Conservation (phyloP, 2,329 filamentous ascomycete species). For the Diplocarpon rosae region DNA sequence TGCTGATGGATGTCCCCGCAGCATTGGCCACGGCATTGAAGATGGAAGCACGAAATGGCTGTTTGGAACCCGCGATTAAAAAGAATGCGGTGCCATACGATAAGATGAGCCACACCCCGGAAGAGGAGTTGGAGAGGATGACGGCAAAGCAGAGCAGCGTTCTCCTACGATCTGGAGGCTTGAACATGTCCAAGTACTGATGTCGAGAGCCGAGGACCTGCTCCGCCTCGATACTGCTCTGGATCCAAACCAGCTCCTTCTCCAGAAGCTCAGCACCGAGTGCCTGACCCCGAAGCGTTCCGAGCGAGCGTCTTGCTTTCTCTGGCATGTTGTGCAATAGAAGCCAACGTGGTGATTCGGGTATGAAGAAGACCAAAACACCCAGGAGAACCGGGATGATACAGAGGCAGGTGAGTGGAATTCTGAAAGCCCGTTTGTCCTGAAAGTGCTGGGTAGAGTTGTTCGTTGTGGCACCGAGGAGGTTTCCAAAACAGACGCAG, state of each 20-base stretch:
- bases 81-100: constrained; percentile 25
- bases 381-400: neutral
- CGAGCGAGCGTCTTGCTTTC: neutral
- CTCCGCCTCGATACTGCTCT: neutral
- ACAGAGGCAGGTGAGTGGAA: neutral
- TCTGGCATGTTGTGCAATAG: neutral
- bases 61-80: constrained; percentile 8
- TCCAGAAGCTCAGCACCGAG: neutral
- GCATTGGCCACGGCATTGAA: neutral
- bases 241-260: neutral
- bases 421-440: neutral
- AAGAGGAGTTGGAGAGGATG: constrained; percentile 20
- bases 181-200: neutral
- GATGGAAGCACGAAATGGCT: neutral
- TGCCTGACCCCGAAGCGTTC: neutral
- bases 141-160: constrained; percentile 6
- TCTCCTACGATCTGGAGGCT: neutral
- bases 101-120: constrained; percentile 24
- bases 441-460: neutral
- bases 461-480: constrained; percentile 1
- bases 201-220: too few relatives aligned
- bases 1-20: neutral
- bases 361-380: neutral
- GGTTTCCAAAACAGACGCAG: neutral
- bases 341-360: neutral